Conservation (phyloP, 192 early-diverging fungal species). For the Rhizophagus sp. region DNA sequence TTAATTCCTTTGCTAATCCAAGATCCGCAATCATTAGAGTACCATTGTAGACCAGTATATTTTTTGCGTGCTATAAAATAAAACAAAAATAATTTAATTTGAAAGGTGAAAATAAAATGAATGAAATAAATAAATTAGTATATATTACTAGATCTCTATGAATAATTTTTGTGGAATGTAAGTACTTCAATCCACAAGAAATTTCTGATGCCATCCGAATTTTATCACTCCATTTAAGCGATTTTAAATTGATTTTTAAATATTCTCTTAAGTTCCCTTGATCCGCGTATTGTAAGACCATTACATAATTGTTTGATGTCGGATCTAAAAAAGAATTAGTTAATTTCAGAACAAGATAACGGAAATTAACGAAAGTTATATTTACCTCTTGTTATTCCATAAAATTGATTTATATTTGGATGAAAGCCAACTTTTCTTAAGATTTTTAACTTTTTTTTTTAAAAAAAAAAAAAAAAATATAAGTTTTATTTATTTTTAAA, state of each 20-base stretch:
- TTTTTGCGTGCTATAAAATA: conserved; percentile 18
- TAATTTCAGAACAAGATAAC: background rate
- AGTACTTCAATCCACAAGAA: background rate
- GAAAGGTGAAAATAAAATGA: background rate
- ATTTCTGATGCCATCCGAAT: conserved; percentile 1
- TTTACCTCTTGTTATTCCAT: background rate
- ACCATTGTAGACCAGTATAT: conserved; percentile 6
- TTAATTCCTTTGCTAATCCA: background rate
- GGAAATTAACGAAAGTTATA: background rate
- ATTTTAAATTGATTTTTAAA: background rate
- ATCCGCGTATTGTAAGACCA: conserved; percentile 6
- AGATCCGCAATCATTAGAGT: conserved; percentile 7
- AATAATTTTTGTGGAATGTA: background rate
- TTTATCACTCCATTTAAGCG: background rate
- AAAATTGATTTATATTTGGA: background rate
- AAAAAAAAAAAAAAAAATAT: no score
- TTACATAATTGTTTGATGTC: background rate
- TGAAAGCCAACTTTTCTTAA: background rate
- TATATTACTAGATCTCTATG: conserved; percentile 20
- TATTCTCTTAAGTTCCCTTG: conserved; percentile 6
- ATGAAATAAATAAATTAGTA: background rate
- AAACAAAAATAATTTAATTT: background rate
- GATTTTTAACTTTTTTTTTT: no score
- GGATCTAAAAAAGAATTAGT: background rate
- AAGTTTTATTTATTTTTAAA: no score